These are phyloP conservation scores for Nymphaea thermarum DNA, from an alignment of 164 flowering plant species.

Conservation along the genomic window DNA sequence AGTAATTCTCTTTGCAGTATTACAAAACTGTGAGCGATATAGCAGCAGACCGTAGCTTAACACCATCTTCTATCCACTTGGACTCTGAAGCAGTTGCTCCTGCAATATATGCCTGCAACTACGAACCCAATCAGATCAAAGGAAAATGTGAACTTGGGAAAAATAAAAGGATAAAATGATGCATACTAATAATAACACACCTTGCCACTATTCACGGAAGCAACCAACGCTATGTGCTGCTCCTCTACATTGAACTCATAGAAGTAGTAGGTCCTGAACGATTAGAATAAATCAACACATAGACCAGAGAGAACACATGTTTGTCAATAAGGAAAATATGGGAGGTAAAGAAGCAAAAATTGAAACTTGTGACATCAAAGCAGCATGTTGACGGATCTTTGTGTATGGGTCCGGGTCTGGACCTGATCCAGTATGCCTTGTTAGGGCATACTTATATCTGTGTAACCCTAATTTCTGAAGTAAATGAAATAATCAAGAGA, in stretches of 20 bases:
- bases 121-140: neutral
- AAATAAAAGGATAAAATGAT: neutral
- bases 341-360: no score
- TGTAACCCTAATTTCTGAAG: no score
- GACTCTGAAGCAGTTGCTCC: constrained; percentile 78
- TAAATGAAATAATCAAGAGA: no score
- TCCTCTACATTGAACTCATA: constrained; percentile 74
- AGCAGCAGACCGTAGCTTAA: constrained; percentile 91
- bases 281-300: no score
- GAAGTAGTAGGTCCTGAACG: constrained; percentile 70
- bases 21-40: constrained; percentile 45
- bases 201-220: constrained; percentile 76
- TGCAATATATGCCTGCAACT: constrained; percentile 59
- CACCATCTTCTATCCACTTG: constrained; percentile 78
- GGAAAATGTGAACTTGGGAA: neutral
- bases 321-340: no score
- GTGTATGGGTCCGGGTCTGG: no score
- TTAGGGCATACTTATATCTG: no score
- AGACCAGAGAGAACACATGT: no score
- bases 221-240: constrained; percentile 74
- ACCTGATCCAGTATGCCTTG: no score
- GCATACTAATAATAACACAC: constrained; percentile 14
- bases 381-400: no score
- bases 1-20: neutral
- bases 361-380: no score